A percentile compares a stretch with the other conserved stretches of the same genome.
These are phyloP conservation scores for Dothideomycetidae sp. DNA, from an alignment of 2,329 filamentous ascomycete species.

Conservation along the genomic window DNA sequence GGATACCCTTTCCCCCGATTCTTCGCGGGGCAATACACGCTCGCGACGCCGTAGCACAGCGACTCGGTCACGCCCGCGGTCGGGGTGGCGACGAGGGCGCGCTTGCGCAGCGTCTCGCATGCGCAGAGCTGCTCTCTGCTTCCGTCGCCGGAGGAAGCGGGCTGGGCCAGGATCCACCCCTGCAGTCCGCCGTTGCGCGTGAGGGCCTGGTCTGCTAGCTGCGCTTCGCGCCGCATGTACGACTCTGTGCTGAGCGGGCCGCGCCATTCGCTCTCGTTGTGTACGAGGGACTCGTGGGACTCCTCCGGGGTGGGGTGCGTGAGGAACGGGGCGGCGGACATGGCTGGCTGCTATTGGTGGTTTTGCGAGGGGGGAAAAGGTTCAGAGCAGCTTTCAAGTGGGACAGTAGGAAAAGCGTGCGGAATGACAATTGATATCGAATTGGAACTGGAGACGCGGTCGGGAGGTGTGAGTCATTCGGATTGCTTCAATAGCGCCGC, in stretches of 20 bases:
- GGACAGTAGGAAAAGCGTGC: too few species aligned
- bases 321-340: constrained; percentile 33
- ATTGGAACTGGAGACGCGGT: too few species aligned
- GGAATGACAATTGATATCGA: too few species aligned
- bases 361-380: too few species aligned
- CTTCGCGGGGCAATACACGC: constrained; percentile 56
- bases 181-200: constrained; percentile 42
- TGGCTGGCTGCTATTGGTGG: too few species aligned
- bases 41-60: constrained; percentile 59
- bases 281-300: constrained; percentile 35
- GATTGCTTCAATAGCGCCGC: too few species aligned
- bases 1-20: constrained; percentile 64
- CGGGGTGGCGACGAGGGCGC: constrained; percentile 27
- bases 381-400: too few species aligned
- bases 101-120: constrained; percentile 43
- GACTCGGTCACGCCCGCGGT: constrained; percentile 39
- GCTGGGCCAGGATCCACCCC: constrained; percentile 46
- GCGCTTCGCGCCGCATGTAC: constrained; percentile 44
- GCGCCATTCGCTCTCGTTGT: constrained; percentile 44
- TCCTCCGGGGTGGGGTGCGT: constrained; percentile 42
- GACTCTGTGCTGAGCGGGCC: constrained; percentile 39
- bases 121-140: constrained; percentile 36
- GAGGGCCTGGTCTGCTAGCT: constrained; percentile 37
- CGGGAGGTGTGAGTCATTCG: too few species aligned
- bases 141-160: constrained; percentile 17